Evolutionary conservation across 2,329 filamentous ascomycete genomes (phyloP), one percentile per base, ranked within the genome.

Genomic region (Zymoseptoria brevis): DNA sequence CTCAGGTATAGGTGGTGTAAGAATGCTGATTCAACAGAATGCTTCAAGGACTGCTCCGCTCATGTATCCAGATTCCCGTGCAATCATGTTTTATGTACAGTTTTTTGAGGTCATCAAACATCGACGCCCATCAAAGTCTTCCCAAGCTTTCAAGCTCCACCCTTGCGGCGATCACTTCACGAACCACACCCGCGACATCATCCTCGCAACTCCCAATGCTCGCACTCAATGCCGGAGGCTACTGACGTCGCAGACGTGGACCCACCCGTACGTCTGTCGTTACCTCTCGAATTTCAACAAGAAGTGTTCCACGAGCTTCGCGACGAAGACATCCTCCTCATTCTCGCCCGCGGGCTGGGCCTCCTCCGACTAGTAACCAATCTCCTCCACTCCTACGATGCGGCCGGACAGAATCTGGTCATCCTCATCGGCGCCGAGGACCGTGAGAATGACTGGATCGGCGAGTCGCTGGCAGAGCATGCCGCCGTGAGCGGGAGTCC

Each of bases 361-460:
- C 86, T 97, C 52, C 84, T 96, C 73, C 90, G 91, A 66, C 84
- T 99, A 59, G 83, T 96, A 70, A 95, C 90, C n/a, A 99, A 97
- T 72, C 83, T 99, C 48, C 84, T 99, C 26, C 94, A 99, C 75
- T 92, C 92, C 19, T 96, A 96, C 76, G 94, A 99, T 81, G 92
- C 91, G 1, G 90, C 90, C 3, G 94, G 94, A 13, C 95, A 94
- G 75, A 97, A 96, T 71, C 79, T 99, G 57, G 87, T 99, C 54
- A 80, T 99, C 51, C 77, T 99, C 19, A 85, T 97, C 50, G 92
- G 91, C 8, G 92, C 94, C 41, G 89, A 94, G 61, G 91, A 96
- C 35, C 85, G 89, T 60, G 94, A 99, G 72, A 96, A 96, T 83
- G 87, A 87, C 58, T 97, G 93, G 92, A 91, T 99, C 61, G 94